Evolutionary conservation across 2,329 filamentous ascomycete species (phyloP).

Genomic region (Rosellinia necatrix): DNA sequence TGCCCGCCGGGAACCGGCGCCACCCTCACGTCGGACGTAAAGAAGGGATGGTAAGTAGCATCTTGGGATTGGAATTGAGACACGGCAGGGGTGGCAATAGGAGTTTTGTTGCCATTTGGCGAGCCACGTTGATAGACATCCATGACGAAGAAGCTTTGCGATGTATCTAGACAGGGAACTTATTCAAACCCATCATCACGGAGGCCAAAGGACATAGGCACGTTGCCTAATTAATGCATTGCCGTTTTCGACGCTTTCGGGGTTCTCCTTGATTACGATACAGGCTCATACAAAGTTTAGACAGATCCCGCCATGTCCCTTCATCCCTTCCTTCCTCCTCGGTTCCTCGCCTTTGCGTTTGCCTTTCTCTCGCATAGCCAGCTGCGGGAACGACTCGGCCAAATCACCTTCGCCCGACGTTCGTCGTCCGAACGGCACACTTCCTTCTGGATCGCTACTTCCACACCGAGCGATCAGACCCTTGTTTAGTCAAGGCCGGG

Average conservation of each 20-base stretch:
- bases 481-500: not conserved
- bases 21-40: too few relatives aligned
- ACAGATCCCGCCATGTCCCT: constrained; percentile 15
- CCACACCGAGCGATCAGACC: not conserved
- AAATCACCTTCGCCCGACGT: not conserved
- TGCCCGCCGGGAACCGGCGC: not conserved
- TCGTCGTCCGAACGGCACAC: not conserved
- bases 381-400: constrained; percentile 18
- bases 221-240: not conserved
- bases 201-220: not conserved
- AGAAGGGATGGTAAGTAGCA: too few relatives aligned
- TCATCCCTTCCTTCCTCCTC: not conserved
- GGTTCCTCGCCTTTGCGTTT: not conserved
- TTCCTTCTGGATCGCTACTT: not conserved
- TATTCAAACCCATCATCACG: not conserved
- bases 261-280: constrained; percentile 24
- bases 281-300: constrained; percentile 26
- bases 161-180: not conserved
- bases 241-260: constrained; percentile 10
- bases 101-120: too few relatives aligned
- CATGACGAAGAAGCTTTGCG: not conserved
- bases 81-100: too few relatives aligned
- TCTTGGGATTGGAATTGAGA: too few relatives aligned
- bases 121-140: too few relatives aligned
- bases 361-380: constrained; percentile 14